Conservation (phyloP, 805 yeast species). For the Kodamaea nitidulidarum region DNA sequence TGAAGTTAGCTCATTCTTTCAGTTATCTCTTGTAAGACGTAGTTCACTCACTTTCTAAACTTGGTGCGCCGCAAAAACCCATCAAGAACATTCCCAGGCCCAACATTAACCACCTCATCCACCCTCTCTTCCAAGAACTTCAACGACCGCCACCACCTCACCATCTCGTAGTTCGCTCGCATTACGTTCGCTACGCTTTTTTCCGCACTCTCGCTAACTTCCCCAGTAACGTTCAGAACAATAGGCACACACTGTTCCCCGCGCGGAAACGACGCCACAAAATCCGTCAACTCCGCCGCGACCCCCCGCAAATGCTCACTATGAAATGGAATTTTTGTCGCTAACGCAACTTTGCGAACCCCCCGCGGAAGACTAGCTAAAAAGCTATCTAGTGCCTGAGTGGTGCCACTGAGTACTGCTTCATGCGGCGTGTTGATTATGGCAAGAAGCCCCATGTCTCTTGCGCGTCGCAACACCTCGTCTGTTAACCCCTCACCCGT, state of each 20-base stretch:
- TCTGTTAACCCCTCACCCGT: background rate
- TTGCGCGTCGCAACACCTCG: background rate
- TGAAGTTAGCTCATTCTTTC: no score
- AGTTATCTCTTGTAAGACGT: background rate
- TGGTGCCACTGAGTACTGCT: slow-evolving; percentile 43
- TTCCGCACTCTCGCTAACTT: slow-evolving; percentile 16
- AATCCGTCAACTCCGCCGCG: slow-evolving; percentile 25
- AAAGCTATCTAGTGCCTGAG: slow-evolving; percentile 19
- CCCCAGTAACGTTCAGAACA: slow-evolving; percentile 35
- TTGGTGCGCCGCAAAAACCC: slow-evolving; percentile 4
- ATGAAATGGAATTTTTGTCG: slow-evolving; percentile 53
- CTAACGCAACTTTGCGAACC: slow-evolving; percentile 28
- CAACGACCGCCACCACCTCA: slow-evolving; percentile 38
- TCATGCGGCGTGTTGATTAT: slow-evolving; percentile 43
- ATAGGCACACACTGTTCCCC: slow-evolving; percentile 27
- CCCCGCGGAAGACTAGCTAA: slow-evolving; percentile 16
- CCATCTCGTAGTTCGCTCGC: slow-evolving; percentile 41
- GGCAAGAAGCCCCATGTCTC: slow-evolving; percentile 33
- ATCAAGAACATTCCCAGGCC: slow-evolving; percentile 33
- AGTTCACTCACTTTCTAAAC: background rate
- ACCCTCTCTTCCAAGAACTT: slow-evolving; percentile 13
- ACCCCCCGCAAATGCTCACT: slow-evolving; percentile 36
- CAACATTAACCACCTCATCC: slow-evolving; percentile 29
- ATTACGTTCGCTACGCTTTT: slow-evolving; percentile 30
- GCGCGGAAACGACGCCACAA: slow-evolving; percentile 11